Evolutionary conservation across 345 rosid genomes (phyloP).

Genomic region (Gossypium sturtianum): DNA sequence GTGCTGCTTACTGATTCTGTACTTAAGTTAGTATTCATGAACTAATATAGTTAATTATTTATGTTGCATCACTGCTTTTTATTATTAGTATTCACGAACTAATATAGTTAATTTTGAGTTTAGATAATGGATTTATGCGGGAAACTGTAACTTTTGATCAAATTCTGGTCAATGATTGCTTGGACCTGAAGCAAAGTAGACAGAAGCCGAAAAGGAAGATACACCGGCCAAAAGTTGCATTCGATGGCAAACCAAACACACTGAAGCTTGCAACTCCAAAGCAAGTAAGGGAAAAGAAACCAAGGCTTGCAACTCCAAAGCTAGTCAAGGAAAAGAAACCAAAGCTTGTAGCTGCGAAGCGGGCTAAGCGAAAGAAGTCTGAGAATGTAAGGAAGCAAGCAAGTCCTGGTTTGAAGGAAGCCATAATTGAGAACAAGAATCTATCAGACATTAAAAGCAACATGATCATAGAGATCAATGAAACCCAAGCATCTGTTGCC

Average conservation of each 20-base stretch:
- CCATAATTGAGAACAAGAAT: neutral
- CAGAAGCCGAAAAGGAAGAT: slow-evolving; percentile 22
- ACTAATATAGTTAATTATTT: neutral
- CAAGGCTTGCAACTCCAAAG: neutral
- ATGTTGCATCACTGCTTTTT: neutral
- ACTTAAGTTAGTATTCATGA: neutral
- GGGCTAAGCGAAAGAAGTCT: neutral
- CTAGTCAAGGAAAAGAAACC: neutral
- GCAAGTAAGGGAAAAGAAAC: neutral
- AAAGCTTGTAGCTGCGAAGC: slow-evolving; percentile 5
- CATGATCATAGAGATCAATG: neutral
- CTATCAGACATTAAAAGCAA: neutral
- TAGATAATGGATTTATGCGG: neutral
- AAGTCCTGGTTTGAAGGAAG: too few species aligned
- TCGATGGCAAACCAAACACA: slow-evolving; percentile 8
- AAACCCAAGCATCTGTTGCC: neutral
- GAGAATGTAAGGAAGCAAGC: slow-evolving; percentile 4
- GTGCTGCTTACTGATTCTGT: neutral
- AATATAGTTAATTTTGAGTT: neutral
- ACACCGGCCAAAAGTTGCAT: slow-evolving; percentile 26
- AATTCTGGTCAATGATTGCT: neutral
- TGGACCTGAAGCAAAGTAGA: slow-evolving; percentile 6
- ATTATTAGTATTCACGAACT: neutral
- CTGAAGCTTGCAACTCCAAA: neutral
- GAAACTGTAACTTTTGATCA: neutral